These are phyloP conservation scores for Acer campestre DNA, from an alignment of 345 rosid species.

Conservation along the genomic window DNA sequence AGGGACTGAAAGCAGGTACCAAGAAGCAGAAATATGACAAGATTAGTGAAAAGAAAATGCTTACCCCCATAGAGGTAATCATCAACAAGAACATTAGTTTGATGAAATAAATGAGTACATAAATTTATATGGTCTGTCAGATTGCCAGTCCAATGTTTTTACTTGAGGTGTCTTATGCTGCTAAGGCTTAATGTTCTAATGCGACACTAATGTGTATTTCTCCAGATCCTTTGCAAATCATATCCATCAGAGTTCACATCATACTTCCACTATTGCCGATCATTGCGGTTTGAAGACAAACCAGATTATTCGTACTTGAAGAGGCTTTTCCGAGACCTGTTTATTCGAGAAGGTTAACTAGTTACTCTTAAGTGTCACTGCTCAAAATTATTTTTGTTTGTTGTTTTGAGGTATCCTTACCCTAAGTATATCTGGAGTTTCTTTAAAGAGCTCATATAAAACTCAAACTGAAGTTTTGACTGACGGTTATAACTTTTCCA, in stretches of 20 bases:
- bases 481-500: slow-evolving; percentile 34
- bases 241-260: slow-evolving; percentile 89
- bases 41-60: slow-evolving; percentile 95
- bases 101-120: not conserved
- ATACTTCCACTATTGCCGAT: slow-evolving; percentile 93
- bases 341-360: slow-evolving; percentile 81
- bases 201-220: slow-evolving; percentile 9
- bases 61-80: slow-evolving; percentile 87
- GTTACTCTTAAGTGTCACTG: not conserved
- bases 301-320: slow-evolving; percentile 96
- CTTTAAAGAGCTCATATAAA: not conserved
- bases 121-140: slow-evolving; percentile 8
- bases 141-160: not conserved
- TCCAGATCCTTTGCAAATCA: slow-evolving; percentile 86
- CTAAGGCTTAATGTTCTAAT: not conserved
- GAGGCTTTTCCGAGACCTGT: slow-evolving; percentile 91
- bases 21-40: slow-evolving; percentile 98
- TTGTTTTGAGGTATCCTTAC: not conserved
- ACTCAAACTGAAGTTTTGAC: slow-evolving; percentile 17
- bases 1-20: slow-evolving; percentile 91
- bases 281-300: slow-evolving; percentile 93
- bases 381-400: not conserved
- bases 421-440: not conserved
- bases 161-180: not conserved
- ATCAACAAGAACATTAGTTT: slow-evolving; percentile 1